These are phyloP conservation scores for Melocanna baccifera DNA, from an alignment of 176 grass and related monocot species.

Conservation along the genomic window DNA sequence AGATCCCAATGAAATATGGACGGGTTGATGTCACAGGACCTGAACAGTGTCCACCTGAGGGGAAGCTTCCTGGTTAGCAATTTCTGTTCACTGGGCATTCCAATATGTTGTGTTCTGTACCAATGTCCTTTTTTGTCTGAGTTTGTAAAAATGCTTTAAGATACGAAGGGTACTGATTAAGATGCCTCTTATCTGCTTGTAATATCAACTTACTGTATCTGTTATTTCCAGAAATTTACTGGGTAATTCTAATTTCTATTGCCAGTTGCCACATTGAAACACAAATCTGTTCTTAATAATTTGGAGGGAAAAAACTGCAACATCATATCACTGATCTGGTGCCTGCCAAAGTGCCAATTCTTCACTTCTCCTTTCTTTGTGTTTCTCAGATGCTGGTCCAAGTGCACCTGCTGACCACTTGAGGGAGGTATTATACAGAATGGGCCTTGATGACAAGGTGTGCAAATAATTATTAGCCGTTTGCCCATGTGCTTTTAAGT, in stretches of 20 bases:
- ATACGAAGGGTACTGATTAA: not conserved
- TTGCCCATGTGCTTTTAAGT: not conserved
- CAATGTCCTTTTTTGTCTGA: not conserved
- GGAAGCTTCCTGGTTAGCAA: slow-evolving; percentile 91
- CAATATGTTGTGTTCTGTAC: not conserved
- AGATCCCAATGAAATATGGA: slow-evolving; percentile 90
- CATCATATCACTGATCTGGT: not conserved
- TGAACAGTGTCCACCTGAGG: slow-evolving; percentile 88
- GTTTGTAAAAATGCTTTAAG: not conserved
- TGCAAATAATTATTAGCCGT: slow-evolving; percentile 6
- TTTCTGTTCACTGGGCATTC: not conserved
- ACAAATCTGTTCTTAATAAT: not conserved
- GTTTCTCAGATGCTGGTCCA: slow-evolving; percentile 72
- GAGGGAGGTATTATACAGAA: slow-evolving; percentile 92
- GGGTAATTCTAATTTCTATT: not conserved
- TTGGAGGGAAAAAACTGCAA: not conserved
- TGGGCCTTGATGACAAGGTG: slow-evolving; percentile 94
- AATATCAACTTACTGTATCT: not conserved
- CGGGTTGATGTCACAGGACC: slow-evolving; percentile 85
- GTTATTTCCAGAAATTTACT: slow-evolving; percentile 2
- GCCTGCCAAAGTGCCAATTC: not conserved
- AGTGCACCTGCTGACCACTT: slow-evolving; percentile 81
- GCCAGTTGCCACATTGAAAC: not conserved
- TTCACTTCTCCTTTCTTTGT: slow-evolving; percentile 11
- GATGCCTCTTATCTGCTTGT: not conserved